Evolutionary conservation across 495 filamentous ascomycete species (phyloP), one percentile per base, ranked within the genome.

Genomic region (Schizothecium vesticola): DNA sequence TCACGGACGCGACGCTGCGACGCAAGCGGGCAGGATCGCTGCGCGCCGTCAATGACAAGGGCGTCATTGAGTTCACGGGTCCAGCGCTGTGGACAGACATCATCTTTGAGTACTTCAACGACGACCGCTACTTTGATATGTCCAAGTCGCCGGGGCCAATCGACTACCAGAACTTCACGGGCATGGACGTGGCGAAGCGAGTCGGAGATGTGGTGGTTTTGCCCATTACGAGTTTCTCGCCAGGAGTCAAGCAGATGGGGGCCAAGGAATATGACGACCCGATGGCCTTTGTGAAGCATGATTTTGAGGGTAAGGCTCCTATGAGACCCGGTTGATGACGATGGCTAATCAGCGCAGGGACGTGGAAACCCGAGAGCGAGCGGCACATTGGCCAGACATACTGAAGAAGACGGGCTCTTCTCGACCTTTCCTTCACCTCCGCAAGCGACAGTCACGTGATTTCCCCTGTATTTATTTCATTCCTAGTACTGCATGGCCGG

Each of bases 281-380:
- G 7, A 95, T 98, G 92, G 95, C 95, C 4, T 98, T 97, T 83
- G 95, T 99, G 65, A 92, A 96, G 80, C 95, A 99, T 78, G 88
- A 93, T 58, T 99, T 99, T 80, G 93, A 94, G 84, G 95, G 95
- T 97, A 77, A 19, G 43, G 51, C 26, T 33, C 16, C 8, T n/a
- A 2, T 3, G 21, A 12, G 26, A 24, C 10, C 26, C 28, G 12
- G n/a, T 43, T 55, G 23, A 64, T 64, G 65, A 58, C 55, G 33
- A 6, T 65, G 12, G 33, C 43, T 51, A 51, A 51, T 9, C 43
- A 25, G 9, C 9, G 61, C 74, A 93, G 91, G 91, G 16, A 90
- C 90, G 28, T 93, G 91, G 91, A 93, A 93, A 76, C 90, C 90
- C 36, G 89, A 90, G 73, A 84, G 79, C 66, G 84, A 88, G 73